These are phyloP conservation scores for Blumeriella jaapii DNA, from an alignment of 2,329 filamentous ascomycete species.

Conservation along the genomic window DNA sequence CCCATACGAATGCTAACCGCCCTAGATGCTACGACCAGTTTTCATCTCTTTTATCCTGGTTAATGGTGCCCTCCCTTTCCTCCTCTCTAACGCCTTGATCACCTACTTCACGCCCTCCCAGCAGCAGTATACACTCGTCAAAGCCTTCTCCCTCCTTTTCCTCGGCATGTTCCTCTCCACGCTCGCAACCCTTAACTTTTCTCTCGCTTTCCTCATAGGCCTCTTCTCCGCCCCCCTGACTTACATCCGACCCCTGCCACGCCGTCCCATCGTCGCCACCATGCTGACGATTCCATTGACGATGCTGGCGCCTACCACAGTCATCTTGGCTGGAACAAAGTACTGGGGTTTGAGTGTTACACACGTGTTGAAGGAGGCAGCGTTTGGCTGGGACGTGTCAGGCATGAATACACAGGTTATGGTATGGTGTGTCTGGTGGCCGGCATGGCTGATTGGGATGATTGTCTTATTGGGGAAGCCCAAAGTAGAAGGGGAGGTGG, in stretches of 20 bases:
- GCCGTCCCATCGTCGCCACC: conserved; percentile 30
- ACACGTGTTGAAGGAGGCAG: conserved; percentile 57
- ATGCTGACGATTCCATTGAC: conserved; percentile 42
- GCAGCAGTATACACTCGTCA: conserved; percentile 68
- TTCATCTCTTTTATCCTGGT: conserved; percentile 46
- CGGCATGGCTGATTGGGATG: conserved; percentile 66
- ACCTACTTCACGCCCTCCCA: conserved; percentile 40
- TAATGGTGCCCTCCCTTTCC: conserved; percentile 44
- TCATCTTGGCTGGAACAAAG: conserved; percentile 38
- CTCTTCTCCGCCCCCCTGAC: conserved; percentile 66
- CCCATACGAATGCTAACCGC: conserved; percentile 2
- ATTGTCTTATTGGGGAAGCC: conserved; percentile 39
- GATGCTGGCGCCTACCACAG: conserved; percentile 46
- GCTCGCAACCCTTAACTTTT: conserved; percentile 93
- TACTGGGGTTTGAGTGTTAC: conserved; percentile 38
- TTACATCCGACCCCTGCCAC: conserved; percentile 49
- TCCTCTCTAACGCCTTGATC: conserved; percentile 44
- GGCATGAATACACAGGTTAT: conserved; percentile 82
- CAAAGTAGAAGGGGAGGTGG: conserved; percentile 8
- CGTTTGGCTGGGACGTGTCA: conserved; percentile 82
- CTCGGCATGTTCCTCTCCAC: conserved; percentile 86
- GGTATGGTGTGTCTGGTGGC: conserved; percentile 95
- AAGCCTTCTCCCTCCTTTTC: conserved; percentile 84
- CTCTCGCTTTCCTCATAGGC: conserved; percentile 74
- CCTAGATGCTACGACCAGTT: conserved; percentile 45